Conservation (phyloP, 805 yeast species). For the Tetrapisispora taiwanensis region DNA sequence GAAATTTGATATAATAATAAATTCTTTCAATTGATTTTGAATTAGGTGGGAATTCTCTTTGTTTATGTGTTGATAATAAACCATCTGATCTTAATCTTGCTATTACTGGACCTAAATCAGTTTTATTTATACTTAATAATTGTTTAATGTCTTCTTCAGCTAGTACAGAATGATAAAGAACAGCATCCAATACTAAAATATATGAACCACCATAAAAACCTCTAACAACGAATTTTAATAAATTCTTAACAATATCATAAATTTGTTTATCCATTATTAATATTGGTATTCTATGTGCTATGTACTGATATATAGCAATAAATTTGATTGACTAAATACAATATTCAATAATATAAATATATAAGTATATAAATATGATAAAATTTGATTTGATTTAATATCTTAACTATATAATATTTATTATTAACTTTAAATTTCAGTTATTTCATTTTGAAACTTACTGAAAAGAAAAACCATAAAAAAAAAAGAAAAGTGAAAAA, state of each 20-base stretch:
- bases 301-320: too few species aligned
- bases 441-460: too few species aligned
- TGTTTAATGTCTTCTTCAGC: slow-evolving; percentile 85
- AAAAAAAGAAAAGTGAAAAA: too few species aligned
- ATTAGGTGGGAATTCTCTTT: slow-evolving; percentile 58
- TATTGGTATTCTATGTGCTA: too few species aligned
- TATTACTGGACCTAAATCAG: slow-evolving; percentile 76
- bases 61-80: slow-evolving; percentile 57
- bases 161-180: slow-evolving; percentile 76
- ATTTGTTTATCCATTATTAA: slow-evolving; percentile 29
- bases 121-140: slow-evolving; percentile 72
- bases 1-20: slow-evolving; percentile 76
- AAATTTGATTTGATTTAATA: too few species aligned
- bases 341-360: too few species aligned
- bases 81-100: slow-evolving; percentile 79
- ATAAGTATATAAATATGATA: too few species aligned
- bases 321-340: too few species aligned
- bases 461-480: too few species aligned
- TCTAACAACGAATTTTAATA: slow-evolving; percentile 71
- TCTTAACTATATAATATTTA: not conserved
- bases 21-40: slow-evolving; percentile 62
- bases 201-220: slow-evolving; percentile 83
- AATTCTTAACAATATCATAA: slow-evolving; percentile 33
- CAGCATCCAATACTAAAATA: slow-evolving; percentile 76
- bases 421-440: not conserved